Percentiles rank a stretch among this genome's conserved stretches.
Evolutionary conservation across 2,329 filamentous ascomycete species (phyloP).

Genomic region (Penicillium oxalicum): DNA sequence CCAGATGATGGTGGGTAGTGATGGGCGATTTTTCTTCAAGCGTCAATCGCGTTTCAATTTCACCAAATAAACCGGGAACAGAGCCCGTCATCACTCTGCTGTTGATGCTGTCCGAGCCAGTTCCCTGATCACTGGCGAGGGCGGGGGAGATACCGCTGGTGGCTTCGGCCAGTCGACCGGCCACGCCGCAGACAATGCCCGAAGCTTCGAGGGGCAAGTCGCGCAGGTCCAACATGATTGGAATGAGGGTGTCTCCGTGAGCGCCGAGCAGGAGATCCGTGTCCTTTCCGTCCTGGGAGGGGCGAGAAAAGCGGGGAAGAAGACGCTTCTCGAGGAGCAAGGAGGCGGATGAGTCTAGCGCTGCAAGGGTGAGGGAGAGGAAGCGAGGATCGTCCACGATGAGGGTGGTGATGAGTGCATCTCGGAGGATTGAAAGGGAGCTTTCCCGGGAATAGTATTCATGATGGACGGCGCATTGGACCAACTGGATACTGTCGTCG

Average conservation of each 20-base stretch:
- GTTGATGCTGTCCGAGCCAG: constrained; percentile 8
- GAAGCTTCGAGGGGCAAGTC: constrained; percentile 80
- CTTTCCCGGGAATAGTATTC: constrained; percentile 37
- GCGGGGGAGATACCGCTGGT: constrained; percentile 47
- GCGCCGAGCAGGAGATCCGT: constrained; percentile 71
- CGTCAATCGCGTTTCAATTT: constrained; percentile 11
- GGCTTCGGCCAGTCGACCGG: constrained; percentile 71
- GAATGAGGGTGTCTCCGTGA: constrained; percentile 63
- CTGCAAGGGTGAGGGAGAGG: constrained; percentile 43
- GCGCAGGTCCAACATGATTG: constrained; percentile 81
- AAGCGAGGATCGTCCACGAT: constrained; percentile 43
- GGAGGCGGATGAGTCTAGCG: constrained; percentile 42
- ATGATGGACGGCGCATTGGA: constrained; percentile 70
- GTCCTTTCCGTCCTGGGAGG: constrained; percentile 39
- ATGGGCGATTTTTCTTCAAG: constrained; percentile 3
- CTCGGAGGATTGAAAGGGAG: constrained; percentile 35
- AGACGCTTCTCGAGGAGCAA: constrained; percentile 42
- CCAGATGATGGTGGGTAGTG: constrained; percentile 6
- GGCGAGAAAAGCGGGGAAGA: constrained; percentile 63
- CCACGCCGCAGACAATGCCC: constrained; percentile 91
- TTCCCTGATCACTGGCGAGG: constrained; percentile 7
- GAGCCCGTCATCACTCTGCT: constrained; percentile 16
- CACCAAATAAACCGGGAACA: constrained; percentile 13
- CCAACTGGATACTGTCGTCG: constrained; percentile 61
- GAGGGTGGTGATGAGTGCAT: constrained; percentile 34